Base-by-base conservation (phyloP, 2,329 filamentous ascomycete genomes). In the Cryphonectria naterciae region DNA sequence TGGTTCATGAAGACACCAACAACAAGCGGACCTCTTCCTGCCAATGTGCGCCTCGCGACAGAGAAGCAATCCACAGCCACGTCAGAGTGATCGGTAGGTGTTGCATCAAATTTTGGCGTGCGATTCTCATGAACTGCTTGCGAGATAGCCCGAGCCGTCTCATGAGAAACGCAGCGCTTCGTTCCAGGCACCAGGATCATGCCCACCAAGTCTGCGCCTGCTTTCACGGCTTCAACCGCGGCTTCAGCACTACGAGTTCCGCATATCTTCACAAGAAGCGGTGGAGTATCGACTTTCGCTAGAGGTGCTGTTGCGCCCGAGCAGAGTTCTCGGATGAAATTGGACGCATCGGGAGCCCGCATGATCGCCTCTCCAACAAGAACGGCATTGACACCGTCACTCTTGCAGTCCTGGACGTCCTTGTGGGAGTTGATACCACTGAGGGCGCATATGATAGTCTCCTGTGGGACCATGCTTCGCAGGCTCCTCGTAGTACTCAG, bases 1-100 rank as follows among this genome's bases (percentile, higher is more conserved):
- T 98, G 95, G 79, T 98, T 93, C 76, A 93, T 92, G 83, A 99
- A 99, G 2, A 99, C 95, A 70, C 96, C 96, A 6, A 97, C 96
- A 0, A 99, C 86, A 2, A 96, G 86, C 0, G 95, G 91, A 13
- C 92, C 82, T 19, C 88, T 78, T 79, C 84, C 78, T 78, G 86
- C 80, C 5, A 91, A 80, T 70, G 79, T 73, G 11, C 68, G 63
- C 15, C 64, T 74, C 2, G 75, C 75, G 2, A 71, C 70, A 25
- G 61, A 41, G 68, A 97, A 98, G 81, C 91, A 97, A 78, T 95
- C 93, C 11, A 84, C 86, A 3, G 86, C 85, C 5, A 77, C 75
- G 13, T 77, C 74, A 70, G 81, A 81, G 65, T 77, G 75, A n/a
- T 2, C 39, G 7, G 39, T 35, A 28, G 63, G 25, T 37, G 25